phyloP scores from a whole-genome alignment of 2,329 filamentous ascomycete genomes.

The Botrytis fabae region DNA sequence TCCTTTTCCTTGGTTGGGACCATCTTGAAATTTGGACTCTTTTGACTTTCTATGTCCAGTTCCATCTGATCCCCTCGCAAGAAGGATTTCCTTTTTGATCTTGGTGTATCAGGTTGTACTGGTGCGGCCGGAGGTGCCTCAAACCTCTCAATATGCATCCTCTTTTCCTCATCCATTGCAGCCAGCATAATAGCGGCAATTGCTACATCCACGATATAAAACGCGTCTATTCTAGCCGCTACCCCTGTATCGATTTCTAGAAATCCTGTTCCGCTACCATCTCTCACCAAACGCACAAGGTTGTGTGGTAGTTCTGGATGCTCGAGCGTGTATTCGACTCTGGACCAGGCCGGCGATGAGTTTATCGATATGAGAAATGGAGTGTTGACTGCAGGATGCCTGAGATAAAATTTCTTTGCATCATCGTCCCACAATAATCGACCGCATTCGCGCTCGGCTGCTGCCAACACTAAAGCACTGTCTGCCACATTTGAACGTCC shows the following conservation, averaged over 20 bases:
- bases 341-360: constrained; percentile 58
- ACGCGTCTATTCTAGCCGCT: constrained; percentile 59
- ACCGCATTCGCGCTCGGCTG: constrained; percentile 68
- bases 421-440: constrained; percentile 72
- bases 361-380: constrained; percentile 63
- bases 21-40: constrained; percentile 35
- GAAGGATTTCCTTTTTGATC: constrained; percentile 28
- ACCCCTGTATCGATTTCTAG: constrained; percentile 61
- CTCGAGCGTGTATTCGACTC: constrained; percentile 64
- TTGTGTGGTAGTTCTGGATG: constrained; percentile 62
- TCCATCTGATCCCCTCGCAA: constrained; percentile 58
- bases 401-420: constrained; percentile 58
- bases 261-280: constrained; percentile 59
- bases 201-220: constrained; percentile 63
- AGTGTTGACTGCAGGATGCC: constrained; percentile 61
- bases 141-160: constrained; percentile 53
- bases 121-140: constrained; percentile 54
- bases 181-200: constrained; percentile 61
- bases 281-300: constrained; percentile 60
- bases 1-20: constrained; percentile 48
- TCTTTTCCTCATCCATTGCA: constrained; percentile 57
- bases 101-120: constrained; percentile 36
- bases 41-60: constrained; percentile 64
- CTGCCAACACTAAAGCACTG: constrained; percentile 57
- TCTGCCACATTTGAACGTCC: constrained; percentile 50